phyloP scores from a whole-genome alignment of 768 basidiomycete genomes.

The Mycena leptocephala region DNA sequence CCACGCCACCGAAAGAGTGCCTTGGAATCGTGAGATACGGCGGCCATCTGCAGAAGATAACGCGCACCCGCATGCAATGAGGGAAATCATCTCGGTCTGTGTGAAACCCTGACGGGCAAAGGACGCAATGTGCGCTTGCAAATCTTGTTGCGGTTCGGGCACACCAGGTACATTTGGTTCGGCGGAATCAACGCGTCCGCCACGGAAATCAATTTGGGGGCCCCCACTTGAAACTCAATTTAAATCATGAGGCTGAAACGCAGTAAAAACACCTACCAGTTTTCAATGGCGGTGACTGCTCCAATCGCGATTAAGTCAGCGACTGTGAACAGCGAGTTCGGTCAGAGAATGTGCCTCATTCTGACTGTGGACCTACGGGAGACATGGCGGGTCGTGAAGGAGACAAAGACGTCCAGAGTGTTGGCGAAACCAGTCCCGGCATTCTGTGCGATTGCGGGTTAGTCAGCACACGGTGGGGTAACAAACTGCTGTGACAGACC shows the following conservation, averaged over 20 bases:
- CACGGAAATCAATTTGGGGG: not conserved
- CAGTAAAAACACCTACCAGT: not conserved
- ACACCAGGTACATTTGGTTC: not conserved
- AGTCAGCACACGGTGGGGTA: not conserved
- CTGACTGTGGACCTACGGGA: not conserved
- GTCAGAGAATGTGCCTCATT: not conserved
- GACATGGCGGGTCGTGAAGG: not conserved
- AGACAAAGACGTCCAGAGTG: not conserved
- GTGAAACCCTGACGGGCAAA: not conserved
- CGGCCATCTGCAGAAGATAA: not conserved
- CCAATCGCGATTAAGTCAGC: not conserved
- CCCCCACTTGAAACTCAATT: not conserved
- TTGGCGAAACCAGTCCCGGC: not conserved
- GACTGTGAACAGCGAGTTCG: no score
- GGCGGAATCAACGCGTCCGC: not conserved
- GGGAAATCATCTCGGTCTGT: conserved; percentile 4
- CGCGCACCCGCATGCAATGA: conserved; percentile 20
- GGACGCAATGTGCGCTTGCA: not conserved
- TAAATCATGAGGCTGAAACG: not conserved
- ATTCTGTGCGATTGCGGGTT: not conserved
- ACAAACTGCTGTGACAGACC: not conserved
- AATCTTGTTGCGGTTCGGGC: not conserved
- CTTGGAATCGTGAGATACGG: not conserved
- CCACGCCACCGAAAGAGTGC: conserved; percentile 4
- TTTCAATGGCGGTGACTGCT: not conserved